Base-by-base conservation (phyloP, 257 asterid genomes). In the Solanum phureja region DNA sequence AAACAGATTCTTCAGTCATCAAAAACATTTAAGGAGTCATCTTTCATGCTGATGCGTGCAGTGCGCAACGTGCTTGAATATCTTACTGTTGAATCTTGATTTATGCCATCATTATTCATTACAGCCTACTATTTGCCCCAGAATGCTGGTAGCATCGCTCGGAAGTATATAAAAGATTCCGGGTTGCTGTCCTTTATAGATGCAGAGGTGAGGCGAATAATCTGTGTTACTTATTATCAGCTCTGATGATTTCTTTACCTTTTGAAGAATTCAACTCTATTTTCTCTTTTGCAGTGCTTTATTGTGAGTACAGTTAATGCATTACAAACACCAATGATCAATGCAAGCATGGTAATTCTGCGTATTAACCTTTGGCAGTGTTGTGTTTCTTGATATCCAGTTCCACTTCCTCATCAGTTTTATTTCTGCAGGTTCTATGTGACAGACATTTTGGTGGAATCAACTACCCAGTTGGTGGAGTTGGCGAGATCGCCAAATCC, bases 401-500 rank as follows among this genome's bases (percentile, higher is more conserved):
- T 44, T 87, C 72, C 84, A 23, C 84, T 60, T 87, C 72, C 84
- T 88, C 46, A 87, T 18, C 35, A 66, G 69, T 74, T 86, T 74
- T 58, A 89, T 89, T 88, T 79, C 38, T 68, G 58, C 89, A 96
- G 99, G 99, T 97, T 91, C 87, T 97, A 87, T 97, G 99, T 88
- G 99, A 97, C 91, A 94, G 99, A 87, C 99, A 97, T 94, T 97
- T 93, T 89, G 99, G 99, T 84, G 99, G 99, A 87, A 96, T 97
- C 90, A 97, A 96, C 93, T 97, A 97, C 88, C 99, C 99, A 11
- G 95, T 95, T 86, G 99, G 99, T 86, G 99, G 99, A 52, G 98
- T 97, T 76, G 99, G 99, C 79, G 98, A 95, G 92, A 97, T 97
- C 87, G 94, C 98, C 24, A 96, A 97, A 94, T 93, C 98, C 37